phyloP scores from a whole-genome alignment of 2,329 filamentous ascomycete species.

The Penicillium psychrosexuale region DNA sequence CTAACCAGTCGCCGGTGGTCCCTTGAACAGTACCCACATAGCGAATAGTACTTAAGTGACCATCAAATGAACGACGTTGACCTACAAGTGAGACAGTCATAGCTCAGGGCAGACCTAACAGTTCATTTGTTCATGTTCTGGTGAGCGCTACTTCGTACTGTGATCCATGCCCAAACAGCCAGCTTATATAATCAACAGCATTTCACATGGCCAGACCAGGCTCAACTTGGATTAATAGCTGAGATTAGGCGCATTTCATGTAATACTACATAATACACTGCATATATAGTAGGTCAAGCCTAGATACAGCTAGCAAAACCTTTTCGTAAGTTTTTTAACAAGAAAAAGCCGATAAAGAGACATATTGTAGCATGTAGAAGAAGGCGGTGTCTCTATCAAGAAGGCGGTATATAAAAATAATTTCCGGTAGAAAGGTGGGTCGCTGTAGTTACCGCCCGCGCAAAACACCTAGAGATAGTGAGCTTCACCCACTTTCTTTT shows the following conservation, averaged over 20 bases:
- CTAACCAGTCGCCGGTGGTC: constrained; percentile 78
- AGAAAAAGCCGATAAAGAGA: not conserved
- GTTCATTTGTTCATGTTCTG: not conserved
- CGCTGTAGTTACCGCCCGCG: not conserved
- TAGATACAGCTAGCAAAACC: not conserved
- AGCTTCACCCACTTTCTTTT: constrained; percentile 10
- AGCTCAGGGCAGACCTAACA: not conserved
- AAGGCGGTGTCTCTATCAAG: not conserved
- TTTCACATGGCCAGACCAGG: not conserved
- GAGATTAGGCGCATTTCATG: not conserved
- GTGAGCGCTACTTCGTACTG: not conserved
- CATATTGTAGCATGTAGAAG: not conserved
- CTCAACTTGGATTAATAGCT: not conserved
- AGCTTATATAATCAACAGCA: constrained; percentile 27
- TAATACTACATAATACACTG: not conserved
- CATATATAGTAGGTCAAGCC: too few species aligned
- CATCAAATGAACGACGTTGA: constrained; percentile 76
- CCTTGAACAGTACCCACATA: constrained; percentile 75
- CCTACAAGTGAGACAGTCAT: constrained; percentile 47
- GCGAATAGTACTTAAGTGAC: constrained; percentile 75
- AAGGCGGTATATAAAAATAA: not conserved
- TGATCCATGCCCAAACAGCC: not conserved
- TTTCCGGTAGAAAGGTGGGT: not conserved
- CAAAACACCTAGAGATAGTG: constrained; percentile 10
- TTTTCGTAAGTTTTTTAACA: not conserved